These are phyloP conservation scores for Sungouiella thailandica DNA, from an alignment of 805 yeast genomes.

Conservation along the genomic window DNA sequence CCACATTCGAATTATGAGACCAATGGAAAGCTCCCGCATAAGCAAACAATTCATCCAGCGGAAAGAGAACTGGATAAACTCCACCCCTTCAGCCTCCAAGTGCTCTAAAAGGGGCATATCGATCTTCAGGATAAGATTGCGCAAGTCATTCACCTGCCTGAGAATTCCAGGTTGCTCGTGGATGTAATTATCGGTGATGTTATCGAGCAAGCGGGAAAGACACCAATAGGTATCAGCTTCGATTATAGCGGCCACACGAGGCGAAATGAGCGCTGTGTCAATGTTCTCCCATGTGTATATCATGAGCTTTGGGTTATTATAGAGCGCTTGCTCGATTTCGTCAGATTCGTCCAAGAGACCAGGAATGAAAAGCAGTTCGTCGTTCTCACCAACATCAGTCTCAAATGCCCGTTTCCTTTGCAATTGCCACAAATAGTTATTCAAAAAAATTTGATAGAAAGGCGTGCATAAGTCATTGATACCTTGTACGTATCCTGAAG, in stretches of 20 bases:
- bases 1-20: conserved; percentile 90
- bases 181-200: conserved; percentile 93
- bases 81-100: conserved; percentile 76
- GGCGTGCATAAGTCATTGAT: conserved; percentile 93
- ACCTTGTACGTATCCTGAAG: conserved; percentile 97
- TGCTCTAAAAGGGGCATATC: conserved; percentile 72
- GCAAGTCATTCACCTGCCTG: conserved; percentile 79
- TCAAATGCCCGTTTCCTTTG: conserved; percentile 18
- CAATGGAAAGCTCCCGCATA: conserved; percentile 86
- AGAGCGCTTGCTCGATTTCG: conserved; percentile 20
- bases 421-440: conserved; percentile 52
- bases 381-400: conserved; percentile 16
- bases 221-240: conserved; percentile 99
- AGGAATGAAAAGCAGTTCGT: conserved; percentile 27
- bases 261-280: conserved; percentile 59
- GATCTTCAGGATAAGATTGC: conserved; percentile 72
- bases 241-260: conserved; percentile 57
- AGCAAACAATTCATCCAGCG: conserved; percentile 98
- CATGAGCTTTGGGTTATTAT: conserved; percentile 21
- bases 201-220: conserved; percentile 81
- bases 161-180: conserved; percentile 98
- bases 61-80: conserved; percentile 91
- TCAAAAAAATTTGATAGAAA: conserved; percentile 78
- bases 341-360: conserved; percentile 26
- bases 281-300: conserved; percentile 44